Evolutionary conservation across 495 filamentous ascomycete species (phyloP).

Genomic region (Podospora sp.): DNA sequence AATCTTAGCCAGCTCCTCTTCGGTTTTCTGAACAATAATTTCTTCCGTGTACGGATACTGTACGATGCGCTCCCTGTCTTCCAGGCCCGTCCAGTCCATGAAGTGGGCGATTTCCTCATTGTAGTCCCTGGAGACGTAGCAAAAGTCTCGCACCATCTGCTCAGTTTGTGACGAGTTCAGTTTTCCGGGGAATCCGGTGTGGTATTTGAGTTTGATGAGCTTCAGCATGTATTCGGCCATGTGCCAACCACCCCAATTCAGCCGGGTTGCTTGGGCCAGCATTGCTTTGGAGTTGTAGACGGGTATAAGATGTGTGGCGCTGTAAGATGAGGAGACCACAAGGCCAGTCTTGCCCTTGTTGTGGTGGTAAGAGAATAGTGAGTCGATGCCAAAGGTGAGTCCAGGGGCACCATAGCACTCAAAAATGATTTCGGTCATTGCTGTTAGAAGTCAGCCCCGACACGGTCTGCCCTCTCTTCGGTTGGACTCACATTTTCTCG

Average conservation of each 20-base stretch:
- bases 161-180: constrained; percentile 84
- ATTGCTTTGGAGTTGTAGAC: constrained; percentile 83
- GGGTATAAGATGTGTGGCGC: constrained; percentile 93
- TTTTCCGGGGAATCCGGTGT: constrained; percentile 75
- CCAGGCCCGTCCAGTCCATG: constrained; percentile 84
- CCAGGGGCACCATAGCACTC: constrained; percentile 90
- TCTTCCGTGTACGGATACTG: constrained; percentile 95
- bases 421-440: constrained; percentile 96
- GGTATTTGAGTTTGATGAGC: constrained; percentile 90
- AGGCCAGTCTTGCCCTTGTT: constrained; percentile 87
- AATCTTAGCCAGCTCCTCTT: constrained; percentile 85
- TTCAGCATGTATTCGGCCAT: constrained; percentile 87
- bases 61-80: constrained; percentile 83
- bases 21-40: constrained; percentile 80
- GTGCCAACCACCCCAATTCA: constrained; percentile 95
- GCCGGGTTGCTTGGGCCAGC: constrained; percentile 76
- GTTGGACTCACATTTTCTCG: constrained; percentile 70
- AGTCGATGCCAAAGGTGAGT: constrained; percentile 91
- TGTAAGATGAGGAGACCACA: constrained; percentile 88
- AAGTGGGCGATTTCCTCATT: constrained; percentile 71
- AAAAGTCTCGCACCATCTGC: constrained; percentile 83
- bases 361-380: constrained; percentile 90
- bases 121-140: constrained; percentile 84
- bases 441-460: constrained; percentile 48
- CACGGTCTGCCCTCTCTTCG: neutral